A percentile compares a stretch with the other conserved stretches of the same genome.
phyloP scores from a whole-genome alignment of 345 rosid genomes.

The Cardiospermum halicacabum region DNA sequence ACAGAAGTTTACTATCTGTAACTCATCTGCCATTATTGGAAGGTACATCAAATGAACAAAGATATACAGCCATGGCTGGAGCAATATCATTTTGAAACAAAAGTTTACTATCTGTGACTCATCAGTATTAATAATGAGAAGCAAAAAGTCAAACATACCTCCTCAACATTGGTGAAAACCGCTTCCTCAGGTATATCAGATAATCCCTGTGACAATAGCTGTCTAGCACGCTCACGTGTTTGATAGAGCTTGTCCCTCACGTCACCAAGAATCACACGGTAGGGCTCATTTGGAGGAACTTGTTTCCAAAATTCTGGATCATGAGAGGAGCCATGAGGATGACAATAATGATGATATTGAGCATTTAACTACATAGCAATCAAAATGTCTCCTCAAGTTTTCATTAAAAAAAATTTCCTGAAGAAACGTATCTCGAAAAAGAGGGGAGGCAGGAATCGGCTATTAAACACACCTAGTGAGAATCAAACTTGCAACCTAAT shows the following conservation, averaged over 20 bases:
- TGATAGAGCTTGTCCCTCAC: constrained; percentile 60
- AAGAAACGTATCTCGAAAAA: no score
- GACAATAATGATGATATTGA: neutral
- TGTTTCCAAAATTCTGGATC: constrained; percentile 79
- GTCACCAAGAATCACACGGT: constrained; percentile 66
- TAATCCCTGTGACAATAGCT: constrained; percentile 37
- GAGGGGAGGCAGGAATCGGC: no score
- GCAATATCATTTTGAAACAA: neutral
- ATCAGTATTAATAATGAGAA: neutral
- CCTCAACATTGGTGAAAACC: constrained; percentile 44
- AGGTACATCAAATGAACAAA: neutral
- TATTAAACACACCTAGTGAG: no score
- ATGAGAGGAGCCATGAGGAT: constrained; percentile 9
- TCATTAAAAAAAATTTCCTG: no score
- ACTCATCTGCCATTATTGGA: no score
- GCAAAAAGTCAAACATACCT: constrained; percentile 26
- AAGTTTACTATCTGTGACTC: neutral
- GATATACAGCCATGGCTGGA: neutral
- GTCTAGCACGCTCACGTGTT: constrained; percentile 64
- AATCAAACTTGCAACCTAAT: no score
- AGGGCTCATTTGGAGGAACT: constrained; percentile 55
- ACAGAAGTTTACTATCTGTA: neutral
- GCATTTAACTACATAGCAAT: neutral
- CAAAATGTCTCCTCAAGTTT: no score
- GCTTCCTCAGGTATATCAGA: constrained; percentile 65